A percentile compares a stretch with the other conserved stretches of the same genome.
Evolutionary conservation across 441 rosid species (phyloP).

Genomic region (Jatropha multifida): DNA sequence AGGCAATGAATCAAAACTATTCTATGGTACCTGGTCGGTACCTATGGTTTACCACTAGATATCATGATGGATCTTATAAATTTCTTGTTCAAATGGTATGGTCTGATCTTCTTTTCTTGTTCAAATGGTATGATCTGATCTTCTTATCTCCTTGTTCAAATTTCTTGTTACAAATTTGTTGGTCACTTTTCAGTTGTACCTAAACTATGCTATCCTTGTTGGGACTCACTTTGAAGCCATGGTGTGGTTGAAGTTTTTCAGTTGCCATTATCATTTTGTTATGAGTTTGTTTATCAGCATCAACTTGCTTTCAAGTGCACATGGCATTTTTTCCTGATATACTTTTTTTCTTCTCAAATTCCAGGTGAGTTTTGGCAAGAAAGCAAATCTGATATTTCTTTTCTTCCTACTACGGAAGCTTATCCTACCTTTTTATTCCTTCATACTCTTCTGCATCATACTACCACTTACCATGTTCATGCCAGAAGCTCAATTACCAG

Average conservation of each 20-base stretch:
- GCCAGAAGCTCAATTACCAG: conserved; percentile 84
- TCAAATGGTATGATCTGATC: neutral
- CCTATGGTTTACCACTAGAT: neutral
- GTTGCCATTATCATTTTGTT: neutral
- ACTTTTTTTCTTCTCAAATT: conserved; percentile 5
- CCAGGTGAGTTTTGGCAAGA: conserved; percentile 75
- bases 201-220: neutral
- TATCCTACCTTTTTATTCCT: conserved; percentile 86
- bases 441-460: conserved; percentile 90
- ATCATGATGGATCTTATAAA: neutral
- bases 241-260: neutral
- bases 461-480: conserved; percentile 84
- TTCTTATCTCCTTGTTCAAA: neutral
- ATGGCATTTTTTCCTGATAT: neutral
- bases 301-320: neutral
- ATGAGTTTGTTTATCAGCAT: neutral
- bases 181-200: neutral
- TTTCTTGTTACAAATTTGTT: neutral
- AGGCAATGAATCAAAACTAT: neutral
- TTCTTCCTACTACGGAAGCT: conserved; percentile 89
- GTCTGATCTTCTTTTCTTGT: neutral
- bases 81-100: neutral
- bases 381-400: conserved; percentile 81
- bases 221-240: neutral
- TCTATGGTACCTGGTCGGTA: neutral